phyloP scores from a whole-genome alignment of 768 basidiomycete species.

The Boletus rubroflammeus region DNA sequence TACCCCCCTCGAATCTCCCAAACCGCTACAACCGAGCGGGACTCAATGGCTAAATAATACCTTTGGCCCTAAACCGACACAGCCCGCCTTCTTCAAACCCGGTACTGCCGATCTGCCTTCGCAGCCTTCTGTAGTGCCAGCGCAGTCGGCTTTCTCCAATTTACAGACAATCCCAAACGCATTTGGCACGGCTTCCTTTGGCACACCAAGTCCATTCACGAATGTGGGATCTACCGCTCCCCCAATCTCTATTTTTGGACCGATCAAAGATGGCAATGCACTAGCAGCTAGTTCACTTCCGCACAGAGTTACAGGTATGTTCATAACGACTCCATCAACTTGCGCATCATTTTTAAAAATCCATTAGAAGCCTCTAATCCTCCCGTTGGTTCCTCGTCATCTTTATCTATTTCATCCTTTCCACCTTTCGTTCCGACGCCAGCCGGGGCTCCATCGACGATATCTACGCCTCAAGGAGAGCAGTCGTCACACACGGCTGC shows the following conservation, averaged over 20 bases:
- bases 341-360: not conserved
- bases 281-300: not conserved
- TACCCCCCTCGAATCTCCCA: not conserved
- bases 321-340: not conserved
- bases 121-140: slow-evolving; percentile 11
- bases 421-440: not conserved
- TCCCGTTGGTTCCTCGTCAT: not conserved
- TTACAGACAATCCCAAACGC: slow-evolving; percentile 32
- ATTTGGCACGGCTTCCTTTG: slow-evolving; percentile 31
- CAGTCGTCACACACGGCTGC: not conserved
- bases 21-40: slow-evolving; percentile 25
- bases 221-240: not conserved
- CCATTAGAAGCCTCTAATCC: not conserved
- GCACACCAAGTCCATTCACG: slow-evolving; percentile 4
- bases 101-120: slow-evolving; percentile 9
- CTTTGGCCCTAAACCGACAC: slow-evolving; percentile 28
- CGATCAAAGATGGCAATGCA: not conserved
- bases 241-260: slow-evolving; percentile 7
- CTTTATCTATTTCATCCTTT: not conserved
- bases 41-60: slow-evolving; percentile 33
- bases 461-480: not conserved
- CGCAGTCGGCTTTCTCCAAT: slow-evolving; percentile 34
- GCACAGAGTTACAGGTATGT: slow-evolving; percentile 14
- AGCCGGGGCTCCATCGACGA: not conserved
- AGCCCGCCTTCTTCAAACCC: slow-evolving; percentile 19